Percentiles rank a stretch among this genome's conserved stretches.
phyloP scores from a whole-genome alignment of 345 rosid genomes.

The Laguncularia racemosa region DNA sequence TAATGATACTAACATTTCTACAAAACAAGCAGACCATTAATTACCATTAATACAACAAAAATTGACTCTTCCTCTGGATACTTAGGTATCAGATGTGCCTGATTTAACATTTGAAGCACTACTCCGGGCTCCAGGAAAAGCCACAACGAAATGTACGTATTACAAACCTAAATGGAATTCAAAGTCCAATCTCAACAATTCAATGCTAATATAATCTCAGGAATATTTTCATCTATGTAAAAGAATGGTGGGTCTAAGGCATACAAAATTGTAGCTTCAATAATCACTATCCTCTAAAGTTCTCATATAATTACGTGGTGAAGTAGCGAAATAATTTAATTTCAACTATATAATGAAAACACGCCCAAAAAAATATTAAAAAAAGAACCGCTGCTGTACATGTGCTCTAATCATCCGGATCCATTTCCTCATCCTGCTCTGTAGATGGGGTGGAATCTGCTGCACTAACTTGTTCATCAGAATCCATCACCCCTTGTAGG shows the following conservation, averaged over 20 bases:
- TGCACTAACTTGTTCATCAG: conserved; percentile 32
- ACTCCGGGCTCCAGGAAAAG: too few relatives aligned
- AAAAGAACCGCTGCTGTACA: conserved; percentile 10
- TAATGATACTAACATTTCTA: too few relatives aligned
- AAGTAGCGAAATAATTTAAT: background rate
- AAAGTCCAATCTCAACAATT: background rate
- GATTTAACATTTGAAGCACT: too few relatives aligned
- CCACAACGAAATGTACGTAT: too few relatives aligned
- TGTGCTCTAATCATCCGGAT: conserved; percentile 67
- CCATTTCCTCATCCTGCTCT: conserved; percentile 92
- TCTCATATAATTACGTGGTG: background rate
- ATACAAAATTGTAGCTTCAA: conserved; percentile 1
- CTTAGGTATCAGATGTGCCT: too few relatives aligned
- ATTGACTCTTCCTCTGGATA: too few relatives aligned
- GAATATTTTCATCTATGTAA: background rate
- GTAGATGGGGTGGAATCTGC: conserved; percentile 36
- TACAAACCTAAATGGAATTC: background rate
- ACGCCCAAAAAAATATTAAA: background rate
- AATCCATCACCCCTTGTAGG: conserved; percentile 42
- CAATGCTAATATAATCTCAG: background rate
- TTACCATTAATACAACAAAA: too few relatives aligned
- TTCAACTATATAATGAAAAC: too few relatives aligned
- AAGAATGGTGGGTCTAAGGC: conserved; percentile 5
- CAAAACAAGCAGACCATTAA: too few relatives aligned
- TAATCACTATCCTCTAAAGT: conserved; percentile 2